phyloP scores from a whole-genome alignment of 1,139 yeast genomes.

The Saccharomyces hybrid region DNA sequence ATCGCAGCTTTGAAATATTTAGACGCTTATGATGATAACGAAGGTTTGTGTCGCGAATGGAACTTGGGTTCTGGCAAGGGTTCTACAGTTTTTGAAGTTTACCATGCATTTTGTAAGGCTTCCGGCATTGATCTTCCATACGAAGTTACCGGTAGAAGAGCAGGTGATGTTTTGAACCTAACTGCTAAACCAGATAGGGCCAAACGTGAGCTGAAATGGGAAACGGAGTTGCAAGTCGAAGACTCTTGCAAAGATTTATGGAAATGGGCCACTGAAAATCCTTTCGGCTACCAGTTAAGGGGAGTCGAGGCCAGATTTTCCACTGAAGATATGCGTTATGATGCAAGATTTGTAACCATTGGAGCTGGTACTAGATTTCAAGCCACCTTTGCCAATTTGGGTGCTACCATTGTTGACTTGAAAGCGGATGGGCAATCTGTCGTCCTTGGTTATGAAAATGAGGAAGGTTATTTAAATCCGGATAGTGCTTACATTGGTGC shows the following conservation, averaged over 20 bases:
- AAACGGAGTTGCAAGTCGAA: slow-evolving; percentile 48
- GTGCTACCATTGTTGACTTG: slow-evolving; percentile 45
- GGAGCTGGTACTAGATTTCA: slow-evolving; percentile 33
- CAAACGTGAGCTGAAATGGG: slow-evolving; percentile 58
- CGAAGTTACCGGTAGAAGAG: slow-evolving; percentile 58
- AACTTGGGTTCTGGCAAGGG: slow-evolving; percentile 80
- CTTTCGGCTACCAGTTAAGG: slow-evolving; percentile 47
- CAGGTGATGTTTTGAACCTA: slow-evolving; percentile 72
- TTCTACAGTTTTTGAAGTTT: slow-evolving; percentile 67
- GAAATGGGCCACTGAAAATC: slow-evolving; percentile 70
- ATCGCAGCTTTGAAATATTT: slow-evolving; percentile 62
- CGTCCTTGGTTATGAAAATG: slow-evolving; percentile 32
- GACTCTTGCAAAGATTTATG: slow-evolving; percentile 69
- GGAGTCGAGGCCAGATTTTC: slow-evolving; percentile 21
- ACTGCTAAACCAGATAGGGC: slow-evolving; percentile 71
- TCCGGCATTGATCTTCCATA: slow-evolving; percentile 63
- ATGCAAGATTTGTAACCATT: slow-evolving; percentile 39
- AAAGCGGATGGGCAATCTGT: slow-evolving; percentile 35
- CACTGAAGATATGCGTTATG: slow-evolving; percentile 24
- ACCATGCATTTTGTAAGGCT: slow-evolving; percentile 58
- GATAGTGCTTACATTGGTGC: slow-evolving; percentile 53
- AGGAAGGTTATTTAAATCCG: slow-evolving; percentile 34
- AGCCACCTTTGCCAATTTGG: slow-evolving; percentile 45
- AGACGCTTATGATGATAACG: slow-evolving; percentile 32
- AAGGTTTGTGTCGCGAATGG: slow-evolving; percentile 68